A percentile compares a stretch with the other conserved stretches of the same genome.
Evolutionary conservation across 495 filamentous ascomycete species (phyloP).

Genomic region (Cladorrhinum samala): DNA sequence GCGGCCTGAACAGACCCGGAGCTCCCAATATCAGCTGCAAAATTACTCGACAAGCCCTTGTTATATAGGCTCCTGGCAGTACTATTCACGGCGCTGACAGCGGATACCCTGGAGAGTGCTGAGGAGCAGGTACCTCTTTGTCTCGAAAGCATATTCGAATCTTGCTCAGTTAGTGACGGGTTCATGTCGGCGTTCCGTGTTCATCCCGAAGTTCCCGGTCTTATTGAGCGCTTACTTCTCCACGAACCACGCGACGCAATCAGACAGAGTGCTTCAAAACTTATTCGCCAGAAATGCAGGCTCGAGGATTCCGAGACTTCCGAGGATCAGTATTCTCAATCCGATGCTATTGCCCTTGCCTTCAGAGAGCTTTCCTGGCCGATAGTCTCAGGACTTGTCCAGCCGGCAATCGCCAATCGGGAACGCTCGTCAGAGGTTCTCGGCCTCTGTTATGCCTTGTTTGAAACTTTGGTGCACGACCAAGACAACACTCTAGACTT

Average conservation of each 20-base stretch:
- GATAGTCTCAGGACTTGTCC: constrained; percentile 37
- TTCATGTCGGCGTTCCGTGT: constrained; percentile 55
- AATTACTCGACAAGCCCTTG: constrained; percentile 27
- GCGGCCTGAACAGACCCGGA: constrained; percentile 12
- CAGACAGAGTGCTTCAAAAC: constrained; percentile 34
- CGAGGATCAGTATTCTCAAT: not conserved
- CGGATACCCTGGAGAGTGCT: constrained; percentile 24
- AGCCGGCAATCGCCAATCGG: constrained; percentile 29
- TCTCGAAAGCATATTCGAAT: constrained; percentile 60
- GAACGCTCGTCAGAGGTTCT: constrained; percentile 41
- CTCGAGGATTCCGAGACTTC: not conserved
- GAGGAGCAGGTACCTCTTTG: constrained; percentile 44
- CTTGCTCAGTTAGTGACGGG: constrained; percentile 49
- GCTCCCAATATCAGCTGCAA: constrained; percentile 15
- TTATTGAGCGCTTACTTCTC: constrained; percentile 38
- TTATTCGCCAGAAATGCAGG: constrained; percentile 29
- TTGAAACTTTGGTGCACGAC: constrained; percentile 49
- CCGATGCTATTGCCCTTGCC: constrained; percentile 14
- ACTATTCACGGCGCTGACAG: constrained; percentile 15
- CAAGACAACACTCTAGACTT: constrained; percentile 47
- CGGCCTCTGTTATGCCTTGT: constrained; percentile 40
- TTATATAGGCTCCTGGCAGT: constrained; percentile 35
- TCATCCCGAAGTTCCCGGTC: constrained; percentile 22
- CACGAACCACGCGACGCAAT: constrained; percentile 34
- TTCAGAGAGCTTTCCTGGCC: constrained; percentile 46